A percentile compares a stretch with the other conserved stretches of the same genome.
Evolutionary conservation across 2,329 filamentous ascomycete genomes (phyloP).

Genomic region (Alternaria gaisen): DNA sequence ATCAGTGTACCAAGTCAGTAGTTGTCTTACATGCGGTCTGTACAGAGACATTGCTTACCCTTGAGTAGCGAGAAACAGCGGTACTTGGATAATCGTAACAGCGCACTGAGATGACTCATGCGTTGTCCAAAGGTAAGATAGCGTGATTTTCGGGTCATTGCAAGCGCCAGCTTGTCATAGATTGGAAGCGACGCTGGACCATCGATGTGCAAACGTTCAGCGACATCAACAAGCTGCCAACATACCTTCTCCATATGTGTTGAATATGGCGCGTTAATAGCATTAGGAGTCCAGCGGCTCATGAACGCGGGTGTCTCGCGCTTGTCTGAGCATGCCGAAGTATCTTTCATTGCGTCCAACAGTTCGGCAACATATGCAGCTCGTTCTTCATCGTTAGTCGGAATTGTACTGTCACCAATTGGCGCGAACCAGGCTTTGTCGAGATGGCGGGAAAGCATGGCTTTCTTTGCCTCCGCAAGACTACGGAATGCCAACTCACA

Average conservation of each 20-base stretch:
- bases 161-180: conserved; percentile 9
- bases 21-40: too few species aligned
- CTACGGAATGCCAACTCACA: too few species aligned
- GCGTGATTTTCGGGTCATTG: conserved; percentile 9
- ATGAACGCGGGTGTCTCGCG: neutral
- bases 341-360: conserved; percentile 14
- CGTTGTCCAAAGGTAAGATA: conserved; percentile 18
- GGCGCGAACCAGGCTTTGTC: too few species aligned
- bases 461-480: too few species aligned
- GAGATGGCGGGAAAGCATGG: too few species aligned
- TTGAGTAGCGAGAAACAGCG: conserved; percentile 24
- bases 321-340: conserved; percentile 12
- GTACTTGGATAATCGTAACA: conserved; percentile 16
- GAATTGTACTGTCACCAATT: conserved; percentile 11
- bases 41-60: neutral
- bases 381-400: conserved; percentile 1
- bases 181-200: conserved; percentile 13
- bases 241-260: conserved; percentile 23
- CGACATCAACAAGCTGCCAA: conserved; percentile 19
- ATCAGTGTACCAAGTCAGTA: too few species aligned
- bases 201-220: conserved; percentile 12
- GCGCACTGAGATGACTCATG: conserved; percentile 10
- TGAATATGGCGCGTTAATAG: neutral
- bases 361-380: conserved; percentile 11
- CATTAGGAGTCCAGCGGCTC: conserved; percentile 15